These are phyloP conservation scores for Epichloe gansuensis DNA, from an alignment of 2,329 filamentous ascomycete genomes.

Conservation along the genomic window DNA sequence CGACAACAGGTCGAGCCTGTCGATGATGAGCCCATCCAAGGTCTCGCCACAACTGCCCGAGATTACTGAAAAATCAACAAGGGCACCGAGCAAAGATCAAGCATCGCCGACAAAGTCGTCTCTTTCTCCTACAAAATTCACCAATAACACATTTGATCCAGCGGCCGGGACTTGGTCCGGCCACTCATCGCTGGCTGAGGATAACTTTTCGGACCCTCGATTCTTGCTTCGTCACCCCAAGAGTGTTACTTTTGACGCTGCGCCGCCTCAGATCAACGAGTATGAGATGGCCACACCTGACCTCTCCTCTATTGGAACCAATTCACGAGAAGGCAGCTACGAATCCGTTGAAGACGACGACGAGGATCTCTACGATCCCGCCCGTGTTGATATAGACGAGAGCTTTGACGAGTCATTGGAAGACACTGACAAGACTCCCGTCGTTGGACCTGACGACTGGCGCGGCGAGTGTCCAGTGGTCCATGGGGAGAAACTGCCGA, in stretches of 20 bases:
- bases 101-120: slow-evolving; percentile 83
- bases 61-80: slow-evolving; percentile 17
- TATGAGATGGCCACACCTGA: slow-evolving; percentile 98
- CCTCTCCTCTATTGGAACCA: slow-evolving; percentile 80
- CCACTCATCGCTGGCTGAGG: slow-evolving; percentile 47
- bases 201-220: slow-evolving; percentile 50
- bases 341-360: slow-evolving; percentile 72
- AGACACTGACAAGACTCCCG: slow-evolving; percentile 92
- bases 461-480: slow-evolving; percentile 51
- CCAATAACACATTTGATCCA: slow-evolving; percentile 57
- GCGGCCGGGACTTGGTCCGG: slow-evolving; percentile 58
- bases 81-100: slow-evolving; percentile 56
- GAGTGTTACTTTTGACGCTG: slow-evolving; percentile 92
- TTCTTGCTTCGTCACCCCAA: slow-evolving; percentile 76
- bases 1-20: slow-evolving; percentile 33
- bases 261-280: slow-evolving; percentile 88
- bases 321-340: slow-evolving; percentile 85
- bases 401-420: slow-evolving; percentile 94
- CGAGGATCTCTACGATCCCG: slow-evolving; percentile 43
- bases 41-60: slow-evolving; percentile 6
- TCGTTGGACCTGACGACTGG: slow-evolving; percentile 97
- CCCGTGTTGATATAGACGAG: slow-evolving; percentile 46
- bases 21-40: slow-evolving; percentile 21
- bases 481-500: slow-evolving; percentile 13
- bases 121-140: slow-evolving; percentile 56